Evolutionary conservation across 345 rosid genomes (phyloP), one percentile per base, ranked within the genome.

Genomic region (Garcia nutans): DNA sequence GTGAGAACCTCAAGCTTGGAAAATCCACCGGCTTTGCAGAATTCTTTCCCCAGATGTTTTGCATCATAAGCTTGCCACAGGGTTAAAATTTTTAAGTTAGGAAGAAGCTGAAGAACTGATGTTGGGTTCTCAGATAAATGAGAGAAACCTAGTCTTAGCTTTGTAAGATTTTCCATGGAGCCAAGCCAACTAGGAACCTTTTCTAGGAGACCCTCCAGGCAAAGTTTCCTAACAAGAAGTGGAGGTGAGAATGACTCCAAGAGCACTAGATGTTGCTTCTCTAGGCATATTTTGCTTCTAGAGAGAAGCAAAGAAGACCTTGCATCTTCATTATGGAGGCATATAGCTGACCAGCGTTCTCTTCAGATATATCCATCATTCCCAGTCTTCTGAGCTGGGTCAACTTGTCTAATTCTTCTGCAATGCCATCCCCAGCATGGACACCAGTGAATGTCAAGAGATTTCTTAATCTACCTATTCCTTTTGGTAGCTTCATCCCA

Each of bases 11-110:
- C 85, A 49, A 84, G 84, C 77, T 82, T 82, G 56, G 80, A 82
- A 74, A 86, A 86, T 61, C 84, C 84, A 15, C 80, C 85, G 47
- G 69, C 67, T 76, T 71, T 76, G 81, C 87, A 78, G 78, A 86
- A 80, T 68, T 84, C 85, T 76, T 80, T 84, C 20, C 76, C 86
- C 10, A 74, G 37, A 52, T 80, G 78, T 60, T 75, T 82, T 72
- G 70, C 78, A 68, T 82, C 81, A 54, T 79, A 82, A 70, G 84
- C 89, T 65, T 68, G 72, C 78, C 84, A 82, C 44, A 80, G 47
- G 26, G 57, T 82, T 70, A 86, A 60, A 12, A 8, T 65, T 76
- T 63, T 63, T 80, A 82, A 59, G 82, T 81, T 84, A 12, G 85
- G 87, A 26, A 84, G 81, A 19, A 42, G 47, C 74, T 80, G 84